Base-by-base conservation (phyloP, 495 filamentous ascomycete genomes). In the Penicillium herquei region DNA sequence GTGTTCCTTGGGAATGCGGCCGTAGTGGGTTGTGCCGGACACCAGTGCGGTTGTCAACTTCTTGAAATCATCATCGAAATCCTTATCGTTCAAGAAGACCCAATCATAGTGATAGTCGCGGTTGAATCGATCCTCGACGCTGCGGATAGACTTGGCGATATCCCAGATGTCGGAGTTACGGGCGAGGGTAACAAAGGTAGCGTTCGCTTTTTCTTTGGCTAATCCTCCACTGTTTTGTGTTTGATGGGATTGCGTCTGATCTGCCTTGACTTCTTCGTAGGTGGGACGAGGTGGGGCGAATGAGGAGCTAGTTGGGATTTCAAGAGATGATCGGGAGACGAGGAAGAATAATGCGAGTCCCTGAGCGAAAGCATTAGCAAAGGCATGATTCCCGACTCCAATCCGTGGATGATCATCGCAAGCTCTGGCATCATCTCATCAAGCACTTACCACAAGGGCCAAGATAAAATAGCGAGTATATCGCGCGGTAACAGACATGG, bases 51-150 rank as follows among this genome's bases (percentile, higher is more conserved):
- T 85, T 13, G 94, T 98, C 52, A 98, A 81, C 65, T 89, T 92
- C 73, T 90, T 98, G 77, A 98, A 98, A 10, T 84, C 82, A 1
- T 89, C 87, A 62, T 96, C 89, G 63, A 98, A 98, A 1, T 90
- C 88, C 67, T 91, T 82, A 68, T 98, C 94, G 70, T 98, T 98
- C 58, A 98, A 72, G 77, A 98, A 98, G 30, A 98, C 95, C 94
- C 94, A 98, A 67, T 98, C 94, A 71, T 98, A 98, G 76, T 97
- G 87, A 72, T 87, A 98, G 48, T 91, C 87, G 60, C 85, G 83
- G 73, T 98, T 98, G 84, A 98, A 98, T 59, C 94, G 88, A 68
- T 98, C 94, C 74, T 98, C 94, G 34, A 98, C 85, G 59, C 93
- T 87, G 18, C 94, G 90, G 65, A 98, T 98, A 7, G 91, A 95